Evolutionary conservation across 495 filamentous ascomycete species (phyloP).

Genomic region (Daldinia childiae): DNA sequence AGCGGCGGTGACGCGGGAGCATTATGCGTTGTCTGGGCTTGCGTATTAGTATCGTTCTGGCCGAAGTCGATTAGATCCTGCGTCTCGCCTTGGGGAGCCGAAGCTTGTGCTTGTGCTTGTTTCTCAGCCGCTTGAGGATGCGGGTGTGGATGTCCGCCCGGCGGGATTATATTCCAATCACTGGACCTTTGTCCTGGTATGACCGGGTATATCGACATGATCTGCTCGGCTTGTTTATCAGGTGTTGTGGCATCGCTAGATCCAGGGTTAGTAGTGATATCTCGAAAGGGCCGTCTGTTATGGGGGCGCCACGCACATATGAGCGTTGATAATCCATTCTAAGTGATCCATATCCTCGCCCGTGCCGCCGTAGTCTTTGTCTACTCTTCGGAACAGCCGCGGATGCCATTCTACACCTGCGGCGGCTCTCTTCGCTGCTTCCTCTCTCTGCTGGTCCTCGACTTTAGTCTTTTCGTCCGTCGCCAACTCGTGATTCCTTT

Average conservation of each 20-base stretch:
- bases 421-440: constrained; percentile 81
- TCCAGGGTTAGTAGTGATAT: constrained; percentile 41
- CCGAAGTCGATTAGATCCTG: constrained; percentile 59
- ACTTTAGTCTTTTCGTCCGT: constrained; percentile 96
- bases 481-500: constrained; percentile 84
- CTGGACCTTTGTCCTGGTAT: constrained; percentile 71
- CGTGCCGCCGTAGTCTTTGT: constrained; percentile 73
- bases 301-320: constrained; percentile 68
- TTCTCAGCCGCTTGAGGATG: too few species aligned
- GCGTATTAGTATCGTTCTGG: constrained; percentile 43
- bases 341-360: constrained; percentile 88
- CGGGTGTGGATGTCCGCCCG: constrained; percentile 27
- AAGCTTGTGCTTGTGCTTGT: constrained; percentile 7
- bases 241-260: constrained; percentile 70
- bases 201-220: constrained; percentile 86
- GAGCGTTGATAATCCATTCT: constrained; percentile 93
- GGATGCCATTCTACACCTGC: constrained; percentile 92
- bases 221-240: constrained; percentile 81
- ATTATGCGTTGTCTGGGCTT: background rate
- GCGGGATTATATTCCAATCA: constrained; percentile 53
- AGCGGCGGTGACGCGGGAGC: background rate
- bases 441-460: constrained; percentile 89
- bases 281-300: background rate
- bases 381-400: constrained; percentile 78
- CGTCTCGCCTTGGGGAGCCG: constrained; percentile 16